phyloP scores from a whole-genome alignment of 768 basidiomycete genomes.

The Amyloporia xantha region DNA sequence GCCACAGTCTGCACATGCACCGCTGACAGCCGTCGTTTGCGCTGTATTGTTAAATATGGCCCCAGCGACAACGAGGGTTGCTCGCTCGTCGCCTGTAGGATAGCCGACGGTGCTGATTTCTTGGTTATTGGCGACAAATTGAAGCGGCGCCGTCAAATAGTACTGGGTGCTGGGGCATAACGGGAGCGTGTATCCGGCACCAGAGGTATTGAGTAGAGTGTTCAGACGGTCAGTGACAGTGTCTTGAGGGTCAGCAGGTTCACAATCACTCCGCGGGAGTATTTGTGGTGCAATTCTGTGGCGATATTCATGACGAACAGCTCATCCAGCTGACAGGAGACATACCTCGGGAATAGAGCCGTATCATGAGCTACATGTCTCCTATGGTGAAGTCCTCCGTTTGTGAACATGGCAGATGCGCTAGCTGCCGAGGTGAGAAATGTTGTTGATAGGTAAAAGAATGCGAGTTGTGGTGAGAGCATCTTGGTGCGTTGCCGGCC shows the following conservation, averaged over 20 bases:
- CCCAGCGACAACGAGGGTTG: constrained; percentile 64
- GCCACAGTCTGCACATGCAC: constrained; percentile 51
- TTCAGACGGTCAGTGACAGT: constrained; percentile 63
- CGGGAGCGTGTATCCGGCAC: constrained; percentile 55
- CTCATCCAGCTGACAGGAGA: neutral
- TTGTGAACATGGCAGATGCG: neutral
- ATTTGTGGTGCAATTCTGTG: constrained; percentile 1
- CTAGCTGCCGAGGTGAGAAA: neutral
- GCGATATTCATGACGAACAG: no score
- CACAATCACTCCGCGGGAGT: constrained; percentile 21
- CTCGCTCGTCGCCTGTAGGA: constrained; percentile 60
- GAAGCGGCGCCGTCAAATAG: constrained; percentile 55
- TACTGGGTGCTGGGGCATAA: constrained; percentile 64
- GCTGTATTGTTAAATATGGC: constrained; percentile 53
- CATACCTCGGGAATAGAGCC: constrained; percentile 2
- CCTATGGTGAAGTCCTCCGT: constrained; percentile 1
- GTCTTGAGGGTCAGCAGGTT: constrained; percentile 49
- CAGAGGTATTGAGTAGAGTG: constrained; percentile 54
- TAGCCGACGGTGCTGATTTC: constrained; percentile 81
- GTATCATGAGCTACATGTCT: neutral
- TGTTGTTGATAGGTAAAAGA: constrained; percentile 1
- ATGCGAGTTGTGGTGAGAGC: neutral
- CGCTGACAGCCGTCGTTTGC: constrained; percentile 69
- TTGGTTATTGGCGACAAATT: constrained; percentile 60
- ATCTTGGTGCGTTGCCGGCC: constrained; percentile 3